A percentile compares a stretch with the other conserved stretches of the same genome.
phyloP scores from a whole-genome alignment of 495 filamentous ascomycete species.

The Penicillium malachiteum region DNA sequence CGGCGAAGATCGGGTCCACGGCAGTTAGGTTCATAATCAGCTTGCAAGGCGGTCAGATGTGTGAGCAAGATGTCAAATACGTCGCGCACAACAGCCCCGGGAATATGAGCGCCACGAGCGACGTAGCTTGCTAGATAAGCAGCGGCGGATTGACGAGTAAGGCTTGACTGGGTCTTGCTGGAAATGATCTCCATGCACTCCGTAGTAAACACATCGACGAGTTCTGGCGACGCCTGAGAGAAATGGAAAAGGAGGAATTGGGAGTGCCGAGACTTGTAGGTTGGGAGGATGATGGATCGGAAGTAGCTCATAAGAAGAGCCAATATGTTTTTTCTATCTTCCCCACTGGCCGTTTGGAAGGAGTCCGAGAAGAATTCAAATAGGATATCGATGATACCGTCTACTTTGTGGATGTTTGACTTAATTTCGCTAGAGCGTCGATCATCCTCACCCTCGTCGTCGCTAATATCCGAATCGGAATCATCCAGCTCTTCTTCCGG shows the following conservation, averaged over 20 bases:
- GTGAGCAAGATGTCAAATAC: constrained; percentile 73
- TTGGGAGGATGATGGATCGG: constrained; percentile 79
- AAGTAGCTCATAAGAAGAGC: constrained; percentile 81
- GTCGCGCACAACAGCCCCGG: constrained; percentile 68
- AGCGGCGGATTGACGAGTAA: constrained; percentile 76
- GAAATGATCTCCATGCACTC: constrained; percentile 70
- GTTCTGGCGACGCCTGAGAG: constrained; percentile 68
- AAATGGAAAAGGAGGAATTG: constrained; percentile 96
- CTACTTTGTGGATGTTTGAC: constrained; percentile 84
- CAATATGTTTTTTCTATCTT: constrained; percentile 53
- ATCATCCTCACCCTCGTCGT: constrained; percentile 49
- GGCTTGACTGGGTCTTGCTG: constrained; percentile 58
- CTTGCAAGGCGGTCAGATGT: constrained; percentile 67
- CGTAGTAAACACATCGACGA: constrained; percentile 79
- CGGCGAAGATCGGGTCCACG: constrained; percentile 79
- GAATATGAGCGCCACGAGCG: constrained; percentile 78
- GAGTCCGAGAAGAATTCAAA: constrained; percentile 77
- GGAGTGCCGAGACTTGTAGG: constrained; percentile 79
- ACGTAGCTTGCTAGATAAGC: constrained; percentile 95
- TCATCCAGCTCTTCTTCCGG: constrained; percentile 54
- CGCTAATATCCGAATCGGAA: constrained; percentile 50
- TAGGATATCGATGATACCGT: constrained; percentile 84
- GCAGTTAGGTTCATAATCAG: constrained; percentile 63
- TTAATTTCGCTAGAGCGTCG: constrained; percentile 60
- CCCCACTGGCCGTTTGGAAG: constrained; percentile 53